Conservation (phyloP, 2,329 filamentous ascomycete genomes). For the Berkeleyomyces rouxiae region DNA sequence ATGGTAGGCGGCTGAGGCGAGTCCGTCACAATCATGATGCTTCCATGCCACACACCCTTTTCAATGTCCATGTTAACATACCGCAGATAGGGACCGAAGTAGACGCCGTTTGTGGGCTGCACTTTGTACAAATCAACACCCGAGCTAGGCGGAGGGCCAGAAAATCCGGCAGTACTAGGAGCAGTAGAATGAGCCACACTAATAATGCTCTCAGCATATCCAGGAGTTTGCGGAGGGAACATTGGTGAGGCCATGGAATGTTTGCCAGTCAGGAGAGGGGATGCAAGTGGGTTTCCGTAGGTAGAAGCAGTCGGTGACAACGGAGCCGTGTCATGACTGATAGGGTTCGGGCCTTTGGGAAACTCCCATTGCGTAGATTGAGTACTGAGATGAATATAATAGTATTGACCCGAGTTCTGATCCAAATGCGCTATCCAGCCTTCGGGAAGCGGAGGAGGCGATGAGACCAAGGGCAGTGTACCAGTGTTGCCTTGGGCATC, state of each 20-base stretch:
- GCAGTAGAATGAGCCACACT: conserved; percentile 59
- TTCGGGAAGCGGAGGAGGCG: conserved; percentile 84
- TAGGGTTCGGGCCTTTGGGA: conserved; percentile 81
- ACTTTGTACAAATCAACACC: conserved; percentile 93
- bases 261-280: conserved; percentile 43
- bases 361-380: conserved; percentile 99
- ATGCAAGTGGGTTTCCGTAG: conserved; percentile 56
- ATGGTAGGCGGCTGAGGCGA: conserved; percentile 86
- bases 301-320: conserved; percentile 67
- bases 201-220: conserved; percentile 74
- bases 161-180: conserved; percentile 66
- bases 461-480: conserved; percentile 34
- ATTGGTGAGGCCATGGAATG: conserved; percentile 55
- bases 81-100: conserved; percentile 89
- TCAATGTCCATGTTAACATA: conserved; percentile 98
- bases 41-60: conserved; percentile 77
- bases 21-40: conserved; percentile 85
- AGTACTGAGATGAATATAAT: conserved; percentile 91
- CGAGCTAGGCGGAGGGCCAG: conserved; percentile 70
- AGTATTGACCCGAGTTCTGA: conserved; percentile 91
- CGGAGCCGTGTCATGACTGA: conserved; percentile 66
- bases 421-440: conserved; percentile 97
- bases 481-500: conserved; percentile 27
- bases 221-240: conserved; percentile 66
- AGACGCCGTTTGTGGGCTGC: conserved; percentile 85